Evolutionary conservation across 331 rosid genomes (phyloP).

Genomic region (Stylosanthes scabra): DNA sequence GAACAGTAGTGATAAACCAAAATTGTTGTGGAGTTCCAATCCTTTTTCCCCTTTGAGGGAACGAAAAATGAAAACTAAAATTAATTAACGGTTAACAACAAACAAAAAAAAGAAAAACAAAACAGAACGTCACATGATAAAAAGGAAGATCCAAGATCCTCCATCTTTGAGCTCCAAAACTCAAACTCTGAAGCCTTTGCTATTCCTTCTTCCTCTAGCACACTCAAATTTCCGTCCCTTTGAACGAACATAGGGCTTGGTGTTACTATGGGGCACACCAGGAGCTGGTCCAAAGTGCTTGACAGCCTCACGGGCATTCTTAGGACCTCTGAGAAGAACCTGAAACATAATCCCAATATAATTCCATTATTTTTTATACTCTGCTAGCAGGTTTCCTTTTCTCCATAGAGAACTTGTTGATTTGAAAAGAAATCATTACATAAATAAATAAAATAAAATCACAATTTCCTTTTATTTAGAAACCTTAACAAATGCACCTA

Average conservation of each 20-base stretch:
- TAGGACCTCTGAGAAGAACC: conserved; percentile 69
- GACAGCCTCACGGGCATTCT: conserved; percentile 75
- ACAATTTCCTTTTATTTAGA: neutral
- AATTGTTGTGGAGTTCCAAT: conserved; percentile 14
- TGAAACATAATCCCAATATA: conserved; percentile 23
- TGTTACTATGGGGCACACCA: conserved; percentile 77
- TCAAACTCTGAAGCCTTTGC: conserved; percentile 65
- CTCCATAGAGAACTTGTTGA: too few relatives aligned
- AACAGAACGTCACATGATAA: conserved; percentile 3
- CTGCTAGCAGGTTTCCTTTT: too few relatives aligned
- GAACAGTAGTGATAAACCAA: conserved; percentile 30
- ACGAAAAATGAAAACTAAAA: conserved; percentile 25
- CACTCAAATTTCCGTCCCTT: conserved; percentile 63
- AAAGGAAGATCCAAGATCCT: conserved; percentile 17
- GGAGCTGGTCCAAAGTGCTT: conserved; percentile 79
- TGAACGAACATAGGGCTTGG: conserved; percentile 64
- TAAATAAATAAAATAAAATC: neutral
- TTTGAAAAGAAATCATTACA: neutral
- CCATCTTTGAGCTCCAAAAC: conserved; percentile 28
- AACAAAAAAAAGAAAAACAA: conserved; percentile 6
- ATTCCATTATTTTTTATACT: neutral
- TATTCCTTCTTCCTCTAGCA: conserved; percentile 67
- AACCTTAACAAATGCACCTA: neutral
- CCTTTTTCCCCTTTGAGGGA: conserved; percentile 6
- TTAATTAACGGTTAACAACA: conserved; percentile 13